phyloP scores from a whole-genome alignment of 495 filamentous ascomycete species.

The Hypoxylon perforatum region DNA sequence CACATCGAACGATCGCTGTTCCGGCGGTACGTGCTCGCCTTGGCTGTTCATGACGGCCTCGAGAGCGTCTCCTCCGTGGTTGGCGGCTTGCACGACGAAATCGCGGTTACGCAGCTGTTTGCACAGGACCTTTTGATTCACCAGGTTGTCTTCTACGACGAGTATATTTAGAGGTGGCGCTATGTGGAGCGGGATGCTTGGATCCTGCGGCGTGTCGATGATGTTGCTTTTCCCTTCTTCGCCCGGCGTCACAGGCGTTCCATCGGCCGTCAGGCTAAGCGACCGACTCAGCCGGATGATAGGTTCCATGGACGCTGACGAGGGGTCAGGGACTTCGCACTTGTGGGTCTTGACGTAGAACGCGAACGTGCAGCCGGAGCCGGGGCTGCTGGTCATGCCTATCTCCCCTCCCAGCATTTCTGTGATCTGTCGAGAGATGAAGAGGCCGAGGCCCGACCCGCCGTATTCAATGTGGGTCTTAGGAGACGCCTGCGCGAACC shows the following conservation, averaged over 20 bases:
- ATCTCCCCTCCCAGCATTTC: conserved; percentile 83
- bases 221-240: conserved; percentile 9
- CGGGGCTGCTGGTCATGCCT: conserved; percentile 73
- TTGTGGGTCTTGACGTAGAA: conserved; percentile 75
- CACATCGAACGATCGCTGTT: conserved; percentile 57
- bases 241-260: conserved; percentile 7
- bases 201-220: not conserved
- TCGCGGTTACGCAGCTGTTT: conserved; percentile 72
- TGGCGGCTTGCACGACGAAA: conserved; percentile 73
- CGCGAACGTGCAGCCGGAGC: conserved; percentile 78
- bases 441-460: conserved; percentile 80
- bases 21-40: conserved; percentile 26
- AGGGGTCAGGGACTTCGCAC: conserved; percentile 1
- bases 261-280: conserved; percentile 43
- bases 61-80: conserved; percentile 80
- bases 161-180: conserved; percentile 56
- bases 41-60: conserved; percentile 55
- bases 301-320: conserved; percentile 3
- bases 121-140: conserved; percentile 76
- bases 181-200: conserved; percentile 8
- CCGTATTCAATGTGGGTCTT: conserved; percentile 80
- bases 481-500: conserved; percentile 80
- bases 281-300: conserved; percentile 26
- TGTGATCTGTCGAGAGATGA: conserved; percentile 76
- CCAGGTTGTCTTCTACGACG: conserved; percentile 81